phyloP scores from a whole-genome alignment of 225 moss, liverwort and hornwort species.

The Neckera pumila region DNA sequence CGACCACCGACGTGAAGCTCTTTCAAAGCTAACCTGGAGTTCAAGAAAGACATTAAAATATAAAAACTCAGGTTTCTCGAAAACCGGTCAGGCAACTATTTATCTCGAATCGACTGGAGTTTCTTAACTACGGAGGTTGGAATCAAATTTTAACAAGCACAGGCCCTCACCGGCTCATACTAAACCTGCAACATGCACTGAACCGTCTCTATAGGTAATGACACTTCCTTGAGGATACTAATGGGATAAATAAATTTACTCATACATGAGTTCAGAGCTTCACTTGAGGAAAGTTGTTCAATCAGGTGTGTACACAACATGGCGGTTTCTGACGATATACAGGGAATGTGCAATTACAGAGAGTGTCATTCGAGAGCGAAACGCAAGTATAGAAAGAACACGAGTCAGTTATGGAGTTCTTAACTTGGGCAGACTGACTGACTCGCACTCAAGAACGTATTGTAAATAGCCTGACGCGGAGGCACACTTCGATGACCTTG shows the following conservation, averaged over 20 bases:
- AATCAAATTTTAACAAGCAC: not conserved
- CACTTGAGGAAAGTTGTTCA: not conserved
- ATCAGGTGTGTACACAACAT: not conserved
- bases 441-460: not conserved
- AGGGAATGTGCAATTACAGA: not conserved
- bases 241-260: not conserved
- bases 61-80: not conserved
- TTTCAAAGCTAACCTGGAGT: slow-evolving; percentile 32
- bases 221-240: not conserved
- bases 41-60: not conserved
- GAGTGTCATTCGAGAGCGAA: not conserved
- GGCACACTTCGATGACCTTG: not conserved
- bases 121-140: not conserved
- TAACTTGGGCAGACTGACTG: not conserved
- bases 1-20: slow-evolving; percentile 30
- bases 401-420: not conserved
- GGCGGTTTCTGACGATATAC: not conserved
- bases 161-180: too few relatives aligned
- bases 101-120: not conserved
- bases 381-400: not conserved
- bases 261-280: not conserved
- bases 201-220: not conserved
- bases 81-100: not conserved
- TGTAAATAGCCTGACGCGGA: not conserved
- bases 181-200: not conserved